These are phyloP conservation scores for Sclerotinia spermophila DNA, from an alignment of 2,329 filamentous ascomycete genomes.

Conservation along the genomic window DNA sequence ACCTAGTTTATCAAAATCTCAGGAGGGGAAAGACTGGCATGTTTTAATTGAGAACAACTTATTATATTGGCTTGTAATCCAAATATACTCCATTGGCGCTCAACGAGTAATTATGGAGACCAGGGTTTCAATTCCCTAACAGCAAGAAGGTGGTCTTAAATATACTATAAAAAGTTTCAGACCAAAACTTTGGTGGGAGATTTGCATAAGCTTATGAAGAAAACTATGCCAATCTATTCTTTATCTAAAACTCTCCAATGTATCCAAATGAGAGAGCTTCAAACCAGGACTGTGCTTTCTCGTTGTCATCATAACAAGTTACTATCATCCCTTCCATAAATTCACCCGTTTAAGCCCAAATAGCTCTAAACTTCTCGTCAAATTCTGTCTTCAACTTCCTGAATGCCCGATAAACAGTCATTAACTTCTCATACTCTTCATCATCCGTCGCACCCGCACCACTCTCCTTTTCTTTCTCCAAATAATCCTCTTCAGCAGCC, in stretches of 20 bases:
- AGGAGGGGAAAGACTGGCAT: no score
- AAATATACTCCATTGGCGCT: background rate
- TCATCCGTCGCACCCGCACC: constrained; percentile 34
- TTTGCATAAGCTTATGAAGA: background rate
- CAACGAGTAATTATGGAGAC: no score
- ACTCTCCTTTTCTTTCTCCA: constrained; percentile 37
- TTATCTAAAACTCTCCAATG: background rate
- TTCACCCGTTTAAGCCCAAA: constrained; percentile 31
- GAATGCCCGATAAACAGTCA: constrained; percentile 58
- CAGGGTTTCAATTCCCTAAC: no score
- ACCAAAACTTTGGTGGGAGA: background rate
- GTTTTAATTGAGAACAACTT: no score
- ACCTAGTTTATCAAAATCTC: background rate
- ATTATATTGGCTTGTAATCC: background rate
- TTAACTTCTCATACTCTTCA: constrained; percentile 46
- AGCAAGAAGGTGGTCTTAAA: background rate
- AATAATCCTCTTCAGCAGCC: constrained; percentile 38
- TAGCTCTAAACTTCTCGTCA: constrained; percentile 54
- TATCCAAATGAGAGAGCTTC: background rate
- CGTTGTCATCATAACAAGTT: background rate
- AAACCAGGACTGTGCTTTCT: background rate
- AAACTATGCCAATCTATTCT: background rate
- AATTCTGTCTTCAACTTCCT: constrained; percentile 55
- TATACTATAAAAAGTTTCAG: no score
- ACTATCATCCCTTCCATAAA: background rate